Evolutionary conservation across 306 rosid genomes (phyloP).

Genomic region (Boehmeria nivea): DNA sequence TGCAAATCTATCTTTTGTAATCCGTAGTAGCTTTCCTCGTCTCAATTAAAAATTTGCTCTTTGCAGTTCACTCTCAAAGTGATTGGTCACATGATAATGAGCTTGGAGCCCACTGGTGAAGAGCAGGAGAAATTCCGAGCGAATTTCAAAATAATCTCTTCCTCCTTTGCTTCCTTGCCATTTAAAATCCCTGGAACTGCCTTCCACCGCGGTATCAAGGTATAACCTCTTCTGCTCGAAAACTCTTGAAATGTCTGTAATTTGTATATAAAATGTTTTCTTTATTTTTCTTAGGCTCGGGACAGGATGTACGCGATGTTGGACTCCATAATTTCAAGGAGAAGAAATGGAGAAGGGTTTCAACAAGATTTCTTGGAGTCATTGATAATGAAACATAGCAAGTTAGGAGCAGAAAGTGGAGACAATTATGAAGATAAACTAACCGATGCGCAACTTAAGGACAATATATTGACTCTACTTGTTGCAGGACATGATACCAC

Average conservation of each 20-base stretch:
- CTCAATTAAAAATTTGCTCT: background rate
- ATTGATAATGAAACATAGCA: constrained; percentile 60
- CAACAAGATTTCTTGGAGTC: constrained; percentile 75
- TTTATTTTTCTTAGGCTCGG: constrained; percentile 47
- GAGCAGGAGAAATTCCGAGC: constrained; percentile 74
- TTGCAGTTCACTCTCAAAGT: constrained; percentile 80
- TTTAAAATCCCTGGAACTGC: constrained; percentile 79
- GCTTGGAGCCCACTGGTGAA: constrained; percentile 75
- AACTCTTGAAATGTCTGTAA: too few relatives aligned
- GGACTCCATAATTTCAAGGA: constrained; percentile 47
- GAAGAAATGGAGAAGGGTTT: constrained; percentile 59
- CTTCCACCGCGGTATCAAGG: constrained; percentile 71
- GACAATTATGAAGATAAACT: constrained; percentile 52
- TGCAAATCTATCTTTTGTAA: too few relatives aligned
- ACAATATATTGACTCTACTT: constrained; percentile 66
- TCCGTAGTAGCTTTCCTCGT: too few relatives aligned
- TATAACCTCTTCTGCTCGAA: constrained; percentile 11
- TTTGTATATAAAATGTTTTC: too few relatives aligned
- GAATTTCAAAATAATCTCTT: constrained; percentile 74
- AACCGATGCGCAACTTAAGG: constrained; percentile 70
- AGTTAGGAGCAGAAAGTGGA: constrained; percentile 26
- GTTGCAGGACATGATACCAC: constrained; percentile 94
- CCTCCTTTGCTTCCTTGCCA: constrained; percentile 82
- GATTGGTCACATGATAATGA: constrained; percentile 89
- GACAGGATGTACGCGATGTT: constrained; percentile 76